phyloP scores from a whole-genome alignment of 2,329 filamentous ascomycete genomes.

The Exophiala calicioides region DNA sequence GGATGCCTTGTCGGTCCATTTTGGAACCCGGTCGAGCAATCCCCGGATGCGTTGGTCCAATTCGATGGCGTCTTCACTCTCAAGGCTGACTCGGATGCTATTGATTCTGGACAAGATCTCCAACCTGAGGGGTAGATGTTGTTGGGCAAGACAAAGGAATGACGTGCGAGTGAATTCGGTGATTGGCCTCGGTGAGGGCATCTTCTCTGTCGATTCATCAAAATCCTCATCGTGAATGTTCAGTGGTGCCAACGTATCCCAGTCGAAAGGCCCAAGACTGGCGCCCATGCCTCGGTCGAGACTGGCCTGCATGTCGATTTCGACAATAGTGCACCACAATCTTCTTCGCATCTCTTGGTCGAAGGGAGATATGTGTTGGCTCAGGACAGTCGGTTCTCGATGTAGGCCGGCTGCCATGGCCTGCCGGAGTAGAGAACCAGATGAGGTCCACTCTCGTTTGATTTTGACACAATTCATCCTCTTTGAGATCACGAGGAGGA shows the following conservation, averaged over 20 bases:
- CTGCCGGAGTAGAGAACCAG: conserved; percentile 49
- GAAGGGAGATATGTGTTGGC: conserved; percentile 42
- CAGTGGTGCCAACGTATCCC: conserved; percentile 50
- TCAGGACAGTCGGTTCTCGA: conserved; percentile 46
- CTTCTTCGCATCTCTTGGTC: conserved; percentile 57
- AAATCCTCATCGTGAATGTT: conserved; percentile 37
- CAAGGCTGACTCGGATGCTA: conserved; percentile 29
- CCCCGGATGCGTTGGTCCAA: conserved; percentile 33
- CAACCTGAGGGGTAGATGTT: conserved; percentile 33
- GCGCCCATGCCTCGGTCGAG: conserved; percentile 58
- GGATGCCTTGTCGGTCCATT: conserved; percentile 20
- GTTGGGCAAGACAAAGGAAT: conserved; percentile 32
- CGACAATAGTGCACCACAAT: conserved; percentile 59
- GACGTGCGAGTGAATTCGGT: conserved; percentile 33
- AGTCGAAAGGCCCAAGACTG: conserved; percentile 44
- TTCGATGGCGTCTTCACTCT: conserved; percentile 32
- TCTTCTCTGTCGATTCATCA: conserved; percentile 19
- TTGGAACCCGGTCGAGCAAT: conserved; percentile 32
- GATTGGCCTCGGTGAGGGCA: conserved; percentile 27
- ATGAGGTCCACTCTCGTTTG: conserved; percentile 53
- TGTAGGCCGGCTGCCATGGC: conserved; percentile 55
- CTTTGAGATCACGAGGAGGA: conserved; percentile 50
- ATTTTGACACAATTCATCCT: conserved; percentile 50
- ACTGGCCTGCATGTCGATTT: conserved; percentile 58
- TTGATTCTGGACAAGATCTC: conserved; percentile 35